Evolutionary conservation across 805 yeast genomes (phyloP).

Genomic region (Teunomyces cretensis): DNA sequence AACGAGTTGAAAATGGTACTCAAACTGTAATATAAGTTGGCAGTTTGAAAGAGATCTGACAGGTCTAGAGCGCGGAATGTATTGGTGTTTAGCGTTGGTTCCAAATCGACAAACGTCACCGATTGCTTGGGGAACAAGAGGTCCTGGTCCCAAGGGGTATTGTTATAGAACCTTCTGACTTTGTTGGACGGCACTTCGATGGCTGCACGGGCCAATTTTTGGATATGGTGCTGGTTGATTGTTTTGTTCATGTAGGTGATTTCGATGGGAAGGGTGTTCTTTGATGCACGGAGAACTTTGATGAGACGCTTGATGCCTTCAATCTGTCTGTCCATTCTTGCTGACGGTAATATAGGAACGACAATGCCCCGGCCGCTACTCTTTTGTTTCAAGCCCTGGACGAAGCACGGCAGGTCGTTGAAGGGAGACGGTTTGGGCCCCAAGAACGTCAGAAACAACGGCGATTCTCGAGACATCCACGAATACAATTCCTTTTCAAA

Average conservation of each 20-base stretch:
- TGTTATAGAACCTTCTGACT: not conserved
- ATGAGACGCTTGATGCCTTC: conserved; percentile 20
- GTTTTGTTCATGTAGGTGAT: conserved; percentile 12
- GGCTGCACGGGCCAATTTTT: conserved; percentile 5
- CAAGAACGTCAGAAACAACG: conserved; percentile 13
- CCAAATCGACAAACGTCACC: conserved; percentile 28
- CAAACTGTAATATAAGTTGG: conserved; percentile 14
- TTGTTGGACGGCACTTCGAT: not conserved
- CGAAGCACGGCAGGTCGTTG: conserved; percentile 12
- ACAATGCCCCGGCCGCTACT: conserved; percentile 33
- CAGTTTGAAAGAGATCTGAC: not conserved
- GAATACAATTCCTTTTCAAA: conserved; percentile 23
- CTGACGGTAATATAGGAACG: conserved; percentile 23
- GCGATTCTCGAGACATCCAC: conserved; percentile 28
- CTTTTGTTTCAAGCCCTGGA: conserved; percentile 9
- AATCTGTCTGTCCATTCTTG: conserved; percentile 15
- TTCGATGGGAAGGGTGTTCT: conserved; percentile 31
- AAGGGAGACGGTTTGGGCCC: not conserved
- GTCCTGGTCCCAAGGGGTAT: not conserved
- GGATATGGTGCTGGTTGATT: conserved; percentile 9
- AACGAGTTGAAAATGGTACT: conserved; percentile 34
- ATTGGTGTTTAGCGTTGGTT: conserved; percentile 15
- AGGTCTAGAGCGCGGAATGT: not conserved
- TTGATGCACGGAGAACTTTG: conserved; percentile 23
- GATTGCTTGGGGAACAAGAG: conserved; percentile 20